Conservation (phyloP, 257 asterid species). For the Nicotiana sylvestris region DNA sequence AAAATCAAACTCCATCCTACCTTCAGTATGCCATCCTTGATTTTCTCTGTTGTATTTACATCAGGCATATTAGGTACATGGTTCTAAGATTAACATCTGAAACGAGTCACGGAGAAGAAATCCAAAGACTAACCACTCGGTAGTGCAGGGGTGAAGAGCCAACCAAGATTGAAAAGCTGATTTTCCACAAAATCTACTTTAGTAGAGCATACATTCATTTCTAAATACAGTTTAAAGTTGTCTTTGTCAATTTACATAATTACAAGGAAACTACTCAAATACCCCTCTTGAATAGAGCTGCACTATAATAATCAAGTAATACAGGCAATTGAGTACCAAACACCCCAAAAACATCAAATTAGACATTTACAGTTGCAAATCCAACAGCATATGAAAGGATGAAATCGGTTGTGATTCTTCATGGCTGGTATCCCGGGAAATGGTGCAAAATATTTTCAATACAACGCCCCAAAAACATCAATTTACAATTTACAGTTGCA, state of each 20-base stretch:
- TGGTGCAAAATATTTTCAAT: background rate
- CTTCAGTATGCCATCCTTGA: background rate
- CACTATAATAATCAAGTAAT: background rate
- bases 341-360: constrained; percentile 7
- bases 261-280: background rate
- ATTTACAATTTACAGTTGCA: too few relatives aligned
- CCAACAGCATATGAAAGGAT: background rate
- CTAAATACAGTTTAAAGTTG: background rate
- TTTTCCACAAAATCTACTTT: background rate
- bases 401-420: background rate
- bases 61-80: background rate
- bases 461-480: too few relatives aligned
- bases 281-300: background rate
- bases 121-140: constrained; percentile 1
- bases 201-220: background rate
- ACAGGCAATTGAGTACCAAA: background rate
- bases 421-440: background rate
- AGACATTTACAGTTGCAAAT: background rate
- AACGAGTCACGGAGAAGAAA: background rate
- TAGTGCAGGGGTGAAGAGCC: background rate
- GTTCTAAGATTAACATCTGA: background rate
- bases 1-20: background rate
- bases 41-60: background rate
- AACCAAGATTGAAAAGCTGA: background rate
- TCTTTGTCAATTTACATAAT: background rate